phyloP scores from a whole-genome alignment of 208 protist species.

The Trypanosomatidae sp. region DNA sequence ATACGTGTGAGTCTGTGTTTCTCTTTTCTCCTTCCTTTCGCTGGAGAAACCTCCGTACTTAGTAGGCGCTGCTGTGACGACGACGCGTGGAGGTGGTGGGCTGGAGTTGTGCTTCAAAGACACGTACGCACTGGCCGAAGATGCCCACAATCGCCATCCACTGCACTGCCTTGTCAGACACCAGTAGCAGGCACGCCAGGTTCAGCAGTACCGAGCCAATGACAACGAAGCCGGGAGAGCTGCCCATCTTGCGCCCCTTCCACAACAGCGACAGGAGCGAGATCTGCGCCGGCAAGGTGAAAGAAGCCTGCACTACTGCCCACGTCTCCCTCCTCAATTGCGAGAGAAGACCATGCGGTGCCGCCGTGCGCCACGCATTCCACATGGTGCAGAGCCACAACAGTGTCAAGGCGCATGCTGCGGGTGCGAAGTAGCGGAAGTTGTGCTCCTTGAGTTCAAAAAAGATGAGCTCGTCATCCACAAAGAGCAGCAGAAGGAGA shows the following conservation, averaged over 20 bases:
- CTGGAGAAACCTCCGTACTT: background rate
- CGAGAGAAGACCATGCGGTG: constrained; percentile 9
- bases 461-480: constrained; percentile 70
- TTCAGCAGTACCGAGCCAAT: constrained; percentile 44
- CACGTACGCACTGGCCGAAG: constrained; percentile 44
- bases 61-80: background rate
- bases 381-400: constrained; percentile 55
- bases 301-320: constrained; percentile 16
- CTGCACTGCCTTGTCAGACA: constrained; percentile 46
- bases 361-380: constrained; percentile 34
- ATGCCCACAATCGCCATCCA: constrained; percentile 73
- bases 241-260: constrained; percentile 38
- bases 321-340: constrained; percentile 9
- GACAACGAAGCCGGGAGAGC: constrained; percentile 35
- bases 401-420: constrained; percentile 33
- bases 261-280: constrained; percentile 24
- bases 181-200: constrained; percentile 44
- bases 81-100: constrained; percentile 24
- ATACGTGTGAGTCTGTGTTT: background rate
- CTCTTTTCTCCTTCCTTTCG: background rate
- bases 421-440: constrained; percentile 75
- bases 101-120: constrained; percentile 41
- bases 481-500: constrained; percentile 68
- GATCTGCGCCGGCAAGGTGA: constrained; percentile 21
- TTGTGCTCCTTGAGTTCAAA: constrained; percentile 30